Percentiles rank a stretch among this genome's conserved stretches.
These are phyloP conservation scores for Pyrrhoderma noxium DNA, from an alignment of 1,284 basidiomycete species.

Conservation along the genomic window DNA sequence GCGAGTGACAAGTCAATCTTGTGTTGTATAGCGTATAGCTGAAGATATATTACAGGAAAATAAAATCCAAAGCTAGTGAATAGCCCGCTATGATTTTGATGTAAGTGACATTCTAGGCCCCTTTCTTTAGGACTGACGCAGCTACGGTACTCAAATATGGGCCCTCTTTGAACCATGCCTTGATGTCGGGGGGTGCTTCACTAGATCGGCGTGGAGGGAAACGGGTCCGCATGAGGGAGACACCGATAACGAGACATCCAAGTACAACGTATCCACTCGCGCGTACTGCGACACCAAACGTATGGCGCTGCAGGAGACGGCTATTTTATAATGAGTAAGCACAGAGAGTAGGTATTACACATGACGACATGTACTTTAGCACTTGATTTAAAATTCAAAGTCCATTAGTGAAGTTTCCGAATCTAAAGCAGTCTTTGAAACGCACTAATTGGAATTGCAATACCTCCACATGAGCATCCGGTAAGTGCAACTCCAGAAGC, in stretches of 20 bases:
- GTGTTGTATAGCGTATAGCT: slow-evolving; percentile 30
- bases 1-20: slow-evolving; percentile 14
- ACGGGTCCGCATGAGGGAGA: slow-evolving; percentile 27
- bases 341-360: too few species aligned
- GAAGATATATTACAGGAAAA: slow-evolving; percentile 40
- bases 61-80: slow-evolving; percentile 23
- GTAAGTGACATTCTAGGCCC: background rate
- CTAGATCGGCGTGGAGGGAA: background rate
- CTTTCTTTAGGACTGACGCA: background rate
- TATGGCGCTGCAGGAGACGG: slow-evolving; percentile 21
- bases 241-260: slow-evolving; percentile 23
- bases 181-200: background rate
- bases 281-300: slow-evolving; percentile 25
- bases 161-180: slow-evolving; percentile 1
- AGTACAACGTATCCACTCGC: slow-evolving; percentile 25
- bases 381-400: too few species aligned
- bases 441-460: slow-evolving; percentile 2
- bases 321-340: slow-evolving; percentile 25
- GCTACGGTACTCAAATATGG: background rate
- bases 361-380: too few species aligned
- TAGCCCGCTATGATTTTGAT: background rate
- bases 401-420: background rate
- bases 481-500: slow-evolving; percentile 19
- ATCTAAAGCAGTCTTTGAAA: background rate
- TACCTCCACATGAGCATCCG: slow-evolving; percentile 22